Evolutionary conservation across 257 asterid species (phyloP), one percentile per base, ranked within the genome.

Genomic region (Salvia splendens): DNA sequence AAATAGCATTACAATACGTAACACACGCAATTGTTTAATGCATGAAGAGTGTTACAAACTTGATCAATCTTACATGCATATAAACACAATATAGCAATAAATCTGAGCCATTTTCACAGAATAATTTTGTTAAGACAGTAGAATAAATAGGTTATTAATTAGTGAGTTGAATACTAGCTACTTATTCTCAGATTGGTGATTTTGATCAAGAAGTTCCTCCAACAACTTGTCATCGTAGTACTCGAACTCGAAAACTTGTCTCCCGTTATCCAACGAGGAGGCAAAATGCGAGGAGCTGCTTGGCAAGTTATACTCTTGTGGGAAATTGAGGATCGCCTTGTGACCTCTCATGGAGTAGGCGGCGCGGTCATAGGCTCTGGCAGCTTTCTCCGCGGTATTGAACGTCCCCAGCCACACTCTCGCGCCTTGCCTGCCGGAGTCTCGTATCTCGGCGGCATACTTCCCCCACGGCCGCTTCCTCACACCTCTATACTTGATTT

Each of bases 371-470:
- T 87, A 87, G 3, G 95, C 97, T 47, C 86, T 71, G 0, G 97
- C 97, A 0, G 97, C 97, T 38, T 84, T 92, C 77, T 80, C 85
- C 0, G 88, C 94, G 0, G 90, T 80, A 72, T 73, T 71, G 56
- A 78, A 90, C 9, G 95, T 90, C 24, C 97, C 97, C 0, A 90
- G 84, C 97, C 97, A 90, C 3, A 90, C 86, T 0, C 97, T 76
- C 3, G 91, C 89, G 4, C 95, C 95, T 0, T 80, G 84, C 9
- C 75, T 57, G 0, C 79, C 71, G 0, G 86, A 70, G 73, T 90
- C 95, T 0, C 97, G 95, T 66, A 90, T 87, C 82, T 90, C 97
- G 10, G 95, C 97, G 8, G 95, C 95, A 35, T 81, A 90, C 32
- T 87, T 90, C 5, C 95, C 97, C 97, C 94, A 90, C 15, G 88